Base-by-base conservation (phyloP, 1,284 basidiomycete species). In the Kwoniella shivajii region DNA sequence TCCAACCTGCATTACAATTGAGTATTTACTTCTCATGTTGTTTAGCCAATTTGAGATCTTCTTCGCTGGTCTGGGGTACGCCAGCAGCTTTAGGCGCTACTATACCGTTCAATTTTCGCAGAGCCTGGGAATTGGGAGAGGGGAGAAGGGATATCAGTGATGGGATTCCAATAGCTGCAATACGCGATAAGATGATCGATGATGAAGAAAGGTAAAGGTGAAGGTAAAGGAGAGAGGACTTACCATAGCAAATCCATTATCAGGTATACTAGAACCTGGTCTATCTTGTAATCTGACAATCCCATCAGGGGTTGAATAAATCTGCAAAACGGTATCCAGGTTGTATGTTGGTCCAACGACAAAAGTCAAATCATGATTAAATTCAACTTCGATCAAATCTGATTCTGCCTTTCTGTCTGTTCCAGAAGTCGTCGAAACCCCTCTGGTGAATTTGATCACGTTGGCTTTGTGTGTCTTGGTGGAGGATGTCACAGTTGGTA, bases 201-300 rank as follows among this genome's bases (percentile, higher is more conserved):
- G n/a, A 36, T 36, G 33, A 20, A 39, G 16, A 20, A 39, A 16
- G 22, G 37, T 39, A 39, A n/a, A 39, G 20, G n/a, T 16, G 2
- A 39, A 22, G 4, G 22, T 26, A 42, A 13, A 51, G 16, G 11
- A 43, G 22, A 24, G 13, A 10, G 26, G 7, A 56, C 58, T 3
- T 50, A 60, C 59, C 47, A 46, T 62, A 4, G 68, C 55, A 39
- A 74, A 51, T 9, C 64, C 59, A 50, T 69, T 69, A 27, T 62
- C 62, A 26, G 68, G 62, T n/a, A 74, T 68, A 34, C 64, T 45
- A 30, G 69, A 64, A 45, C 65, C 56, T 33, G 66, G 64, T 41
- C 69, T 59, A 66, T 74, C 72, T 54, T 69, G 65, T 36, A 74
- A 51, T 51, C 65, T 59, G 11, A 72, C 67, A 26, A 74, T 71